A percentile compares a stretch with the other conserved stretches of the same genome.
Conservation (phyloP, 2,329 filamentous ascomycete species). For the Colletotrichum euphorbiae region DNA sequence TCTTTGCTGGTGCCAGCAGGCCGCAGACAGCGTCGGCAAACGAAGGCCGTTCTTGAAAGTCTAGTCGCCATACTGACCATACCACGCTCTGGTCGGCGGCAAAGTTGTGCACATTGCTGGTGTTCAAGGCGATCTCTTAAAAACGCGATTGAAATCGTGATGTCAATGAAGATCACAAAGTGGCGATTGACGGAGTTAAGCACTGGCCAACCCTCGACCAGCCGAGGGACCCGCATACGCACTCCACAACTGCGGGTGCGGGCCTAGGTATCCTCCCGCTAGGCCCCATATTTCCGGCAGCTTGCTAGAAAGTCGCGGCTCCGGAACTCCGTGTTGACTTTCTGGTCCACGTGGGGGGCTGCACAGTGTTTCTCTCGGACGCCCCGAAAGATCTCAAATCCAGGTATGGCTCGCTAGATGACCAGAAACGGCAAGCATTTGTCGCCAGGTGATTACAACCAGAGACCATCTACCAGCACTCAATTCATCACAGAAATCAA, state of each 20-base stretch:
- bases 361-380: too few species aligned
- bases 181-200: slow-evolving; percentile 37
- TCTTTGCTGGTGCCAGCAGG: background rate
- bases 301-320: too few species aligned
- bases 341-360: too few species aligned
- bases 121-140: too few species aligned
- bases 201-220: slow-evolving; percentile 19
- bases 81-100: slow-evolving; percentile 9
- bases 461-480: too few species aligned
- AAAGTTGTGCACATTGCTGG: slow-evolving; percentile 8
- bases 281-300: background rate
- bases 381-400: too few species aligned
- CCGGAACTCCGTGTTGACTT: too few species aligned
- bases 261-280: background rate
- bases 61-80: slow-evolving; percentile 33
- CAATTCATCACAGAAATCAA: too few species aligned
- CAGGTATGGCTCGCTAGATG: too few species aligned
- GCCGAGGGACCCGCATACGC: background rate
- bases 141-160: slow-evolving; percentile 20
- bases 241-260: background rate
- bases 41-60: background rate
- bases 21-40: slow-evolving; percentile 15
- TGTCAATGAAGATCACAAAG: slow-evolving; percentile 35
- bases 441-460: too few species aligned
- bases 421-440: too few species aligned